Percentiles rank a stretch among this genome's conserved stretches.
These are phyloP conservation scores for Vinca minor DNA, from an alignment of 257 asterid species.

Conservation along the genomic window DNA sequence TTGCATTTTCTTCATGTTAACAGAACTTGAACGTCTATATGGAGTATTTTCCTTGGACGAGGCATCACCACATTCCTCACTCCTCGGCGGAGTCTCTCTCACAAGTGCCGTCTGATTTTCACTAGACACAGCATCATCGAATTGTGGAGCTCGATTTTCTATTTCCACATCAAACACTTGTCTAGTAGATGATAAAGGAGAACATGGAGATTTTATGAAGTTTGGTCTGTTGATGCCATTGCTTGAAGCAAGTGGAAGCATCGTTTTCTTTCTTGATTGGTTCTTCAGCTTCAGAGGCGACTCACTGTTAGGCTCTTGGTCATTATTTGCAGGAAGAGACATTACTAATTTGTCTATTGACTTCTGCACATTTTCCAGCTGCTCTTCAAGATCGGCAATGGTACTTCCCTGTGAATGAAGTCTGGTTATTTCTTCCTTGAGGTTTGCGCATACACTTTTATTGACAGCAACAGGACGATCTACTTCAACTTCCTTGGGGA, in stretches of 20 bases:
- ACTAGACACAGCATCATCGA: slow-evolving; percentile 41
- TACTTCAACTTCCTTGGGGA: slow-evolving; percentile 49
- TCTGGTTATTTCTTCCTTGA: slow-evolving; percentile 87
- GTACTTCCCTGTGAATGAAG: slow-evolving; percentile 95
- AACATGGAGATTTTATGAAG: slow-evolving; percentile 78
- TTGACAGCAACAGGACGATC: slow-evolving; percentile 47
- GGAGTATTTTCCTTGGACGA: slow-evolving; percentile 91
- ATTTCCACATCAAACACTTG: slow-evolving; percentile 51
- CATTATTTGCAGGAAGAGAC: slow-evolving; percentile 64
- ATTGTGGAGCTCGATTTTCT: slow-evolving; percentile 70
- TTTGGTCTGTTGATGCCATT: slow-evolving; percentile 55
- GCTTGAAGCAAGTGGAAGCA: slow-evolving; percentile 67
- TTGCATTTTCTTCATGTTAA: slow-evolving; percentile 93
- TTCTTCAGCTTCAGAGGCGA: slow-evolving; percentile 45
- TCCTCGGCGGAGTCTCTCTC: slow-evolving; percentile 75
- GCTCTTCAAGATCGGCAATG: slow-evolving; percentile 85
- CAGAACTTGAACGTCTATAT: slow-evolving; percentile 82
- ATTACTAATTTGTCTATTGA: slow-evolving; percentile 80
- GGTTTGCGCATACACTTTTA: slow-evolving; percentile 85
- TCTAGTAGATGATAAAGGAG: slow-evolving; percentile 64
- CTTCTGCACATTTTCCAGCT: slow-evolving; percentile 85
- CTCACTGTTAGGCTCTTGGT: slow-evolving; percentile 38
- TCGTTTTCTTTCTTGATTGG: slow-evolving; percentile 57
- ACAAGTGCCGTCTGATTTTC: slow-evolving; percentile 54
- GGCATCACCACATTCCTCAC: slow-evolving; percentile 68